Percentiles rank a stretch among this genome's conserved stretches.
phyloP scores from a whole-genome alignment of 202 grass and related monocot species.

The Musa balbisiana region DNA sequence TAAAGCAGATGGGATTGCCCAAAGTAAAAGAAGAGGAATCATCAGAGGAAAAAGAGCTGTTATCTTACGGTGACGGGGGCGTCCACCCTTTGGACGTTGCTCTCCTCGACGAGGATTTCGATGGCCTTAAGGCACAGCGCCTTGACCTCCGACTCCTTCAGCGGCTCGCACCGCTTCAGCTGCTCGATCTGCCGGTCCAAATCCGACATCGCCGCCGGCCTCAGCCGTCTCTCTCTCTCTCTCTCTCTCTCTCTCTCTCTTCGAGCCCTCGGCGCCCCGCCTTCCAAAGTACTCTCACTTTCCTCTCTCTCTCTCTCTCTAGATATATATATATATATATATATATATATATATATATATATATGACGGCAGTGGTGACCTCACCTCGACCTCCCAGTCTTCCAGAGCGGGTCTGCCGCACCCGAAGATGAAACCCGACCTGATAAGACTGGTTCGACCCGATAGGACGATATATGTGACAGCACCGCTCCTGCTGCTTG shows the following conservation, averaged over 20 bases:
- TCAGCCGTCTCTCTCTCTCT: not conserved
- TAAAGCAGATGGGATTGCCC: too few species aligned
- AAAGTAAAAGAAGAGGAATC: too few species aligned
- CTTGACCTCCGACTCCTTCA: slow-evolving; percentile 95
- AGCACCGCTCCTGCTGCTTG: too few species aligned
- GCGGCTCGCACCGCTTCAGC: slow-evolving; percentile 95
- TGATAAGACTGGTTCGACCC: too few species aligned
- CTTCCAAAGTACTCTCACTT: not conserved
- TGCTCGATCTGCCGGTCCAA: slow-evolving; percentile 97
- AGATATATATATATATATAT: too few species aligned
- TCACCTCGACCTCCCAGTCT: too few species aligned
- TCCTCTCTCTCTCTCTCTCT: too few species aligned
- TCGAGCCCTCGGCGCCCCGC: not conserved
- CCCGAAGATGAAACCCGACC: too few species aligned
- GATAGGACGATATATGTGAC: too few species aligned
- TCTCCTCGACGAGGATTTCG: slow-evolving; percentile 99
- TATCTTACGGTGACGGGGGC: slow-evolving; percentile 79
- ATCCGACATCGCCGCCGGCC: slow-evolving; percentile 54
- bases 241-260: not conserved
- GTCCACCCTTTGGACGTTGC: slow-evolving; percentile 90
- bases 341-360: too few species aligned
- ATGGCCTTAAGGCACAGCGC: slow-evolving; percentile 97
- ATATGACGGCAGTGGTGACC: too few species aligned
- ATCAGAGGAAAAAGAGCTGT: not conserved
- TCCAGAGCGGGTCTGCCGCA: too few species aligned